Evolutionary conservation across 306 rosid species (phyloP), one percentile per base, ranked within the genome.

Genomic region (Aeschynomene evenia): DNA sequence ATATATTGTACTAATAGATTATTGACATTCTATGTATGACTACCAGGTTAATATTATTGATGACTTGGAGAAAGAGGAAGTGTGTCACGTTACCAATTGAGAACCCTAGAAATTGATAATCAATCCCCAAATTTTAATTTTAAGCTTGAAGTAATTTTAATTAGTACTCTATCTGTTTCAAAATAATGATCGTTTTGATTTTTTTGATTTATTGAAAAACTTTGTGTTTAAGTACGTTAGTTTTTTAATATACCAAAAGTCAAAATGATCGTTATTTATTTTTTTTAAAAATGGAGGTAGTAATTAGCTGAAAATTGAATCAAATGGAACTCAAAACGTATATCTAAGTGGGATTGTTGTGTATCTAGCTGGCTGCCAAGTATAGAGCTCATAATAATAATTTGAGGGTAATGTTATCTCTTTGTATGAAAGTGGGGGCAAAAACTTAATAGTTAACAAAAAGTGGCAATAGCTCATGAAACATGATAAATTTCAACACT

Each of bases 281-380:
- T n/a, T n/a, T n/a, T n/a, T n/a, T n/a, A n/a, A n/a, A n/a, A n/a
- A n/a, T n/a, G n/a, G n/a, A n/a, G n/a, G n/a, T n/a, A n/a, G n/a
- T n/a, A n/a, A n/a, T n/a, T n/a, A n/a, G n/a, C n/a, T n/a, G n/a
- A n/a, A 46, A 58, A 72, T 48, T 54, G 9, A 21, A 45, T 57
- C 22, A 19, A 37, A 36, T 48, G 8, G 9, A 65, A 60, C 68
- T 58, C 63, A 80, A 52, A n/a, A 66, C 13, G 56, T 40, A 48
- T 55, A 48, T 55, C 36, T 1, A 16, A 51, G 73, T 67, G 72
- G 78, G 73, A 74, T 71, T 62, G 74, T 71, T 62, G 72, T 72
- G 55, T 33, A 20, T 55, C 71, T 73, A 77, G 77, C 85, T 81
- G 85, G 80, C 77, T 70, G 28, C 61, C 85, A 77, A 62, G 67